Evolutionary conservation across 2,329 filamentous ascomycete genomes (phyloP).

Genomic region (Sodiomyces alkalinus): DNA sequence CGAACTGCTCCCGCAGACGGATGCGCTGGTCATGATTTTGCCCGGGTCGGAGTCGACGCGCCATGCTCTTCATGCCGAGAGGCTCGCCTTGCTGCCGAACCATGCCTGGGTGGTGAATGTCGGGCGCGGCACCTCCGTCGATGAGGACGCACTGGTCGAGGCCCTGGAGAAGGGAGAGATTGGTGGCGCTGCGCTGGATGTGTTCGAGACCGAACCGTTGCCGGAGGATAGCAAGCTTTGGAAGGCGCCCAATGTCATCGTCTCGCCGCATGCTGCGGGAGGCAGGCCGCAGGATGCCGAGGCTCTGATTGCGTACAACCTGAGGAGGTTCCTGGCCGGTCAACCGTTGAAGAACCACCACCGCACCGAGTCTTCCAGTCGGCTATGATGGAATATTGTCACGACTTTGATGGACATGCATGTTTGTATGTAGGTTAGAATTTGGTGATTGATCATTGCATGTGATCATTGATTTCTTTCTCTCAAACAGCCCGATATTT

Average conservation of each 20-base stretch:
- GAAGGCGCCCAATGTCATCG: constrained; percentile 33
- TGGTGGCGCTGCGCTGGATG: constrained; percentile 33
- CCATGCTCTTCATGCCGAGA: constrained; percentile 37
- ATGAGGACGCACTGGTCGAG: constrained; percentile 31
- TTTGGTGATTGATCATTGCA: too few relatives aligned
- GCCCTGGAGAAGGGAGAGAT: constrained; percentile 26
- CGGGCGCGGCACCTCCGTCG: constrained; percentile 30
- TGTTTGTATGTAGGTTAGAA: too few relatives aligned
- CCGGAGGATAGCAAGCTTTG: constrained; percentile 28
- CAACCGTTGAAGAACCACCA: constrained; percentile 45
- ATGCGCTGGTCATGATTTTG: constrained; percentile 54
- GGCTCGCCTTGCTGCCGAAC: constrained; percentile 35
- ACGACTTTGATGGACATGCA: too few relatives aligned
- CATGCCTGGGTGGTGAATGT: constrained; percentile 43
- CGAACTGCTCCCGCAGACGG: constrained; percentile 38
- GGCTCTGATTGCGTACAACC: constrained; percentile 42
- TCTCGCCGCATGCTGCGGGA: constrained; percentile 44
- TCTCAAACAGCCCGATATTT: too few relatives aligned
- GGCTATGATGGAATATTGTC: too few relatives aligned
- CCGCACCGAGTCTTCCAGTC: too few relatives aligned
- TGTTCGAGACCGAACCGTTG: constrained; percentile 30
- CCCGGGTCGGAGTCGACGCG: constrained; percentile 41
- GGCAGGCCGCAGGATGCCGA: constrained; percentile 46
- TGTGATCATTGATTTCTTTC: too few relatives aligned
- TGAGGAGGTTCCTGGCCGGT: constrained; percentile 42